Evolutionary conservation across 768 basidiomycete genomes (phyloP).

Genomic region (Lactarius evosmus): DNA sequence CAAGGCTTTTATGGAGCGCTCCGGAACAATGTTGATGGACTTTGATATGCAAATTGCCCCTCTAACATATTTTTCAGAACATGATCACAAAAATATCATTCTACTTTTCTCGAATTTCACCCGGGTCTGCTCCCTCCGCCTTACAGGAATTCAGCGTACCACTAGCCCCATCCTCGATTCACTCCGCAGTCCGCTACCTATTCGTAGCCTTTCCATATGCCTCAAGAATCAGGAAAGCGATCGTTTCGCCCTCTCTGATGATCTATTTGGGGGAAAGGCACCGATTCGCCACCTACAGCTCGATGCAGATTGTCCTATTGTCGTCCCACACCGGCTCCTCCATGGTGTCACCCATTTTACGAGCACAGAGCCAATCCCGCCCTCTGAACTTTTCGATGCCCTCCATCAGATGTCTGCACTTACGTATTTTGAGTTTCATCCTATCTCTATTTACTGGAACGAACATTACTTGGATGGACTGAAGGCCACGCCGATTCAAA

Average conservation of each 20-base stretch:
- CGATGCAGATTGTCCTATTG: background rate
- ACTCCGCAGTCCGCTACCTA: background rate
- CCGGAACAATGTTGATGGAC: background rate
- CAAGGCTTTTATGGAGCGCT: conserved; percentile 1
- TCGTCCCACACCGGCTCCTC: background rate
- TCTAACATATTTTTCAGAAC: background rate
- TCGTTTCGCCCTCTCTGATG: background rate
- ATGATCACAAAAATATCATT: background rate
- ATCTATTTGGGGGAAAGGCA: background rate
- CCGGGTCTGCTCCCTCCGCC: background rate
- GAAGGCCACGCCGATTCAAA: too few relatives aligned
- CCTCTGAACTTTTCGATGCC: background rate
- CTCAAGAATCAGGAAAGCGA: background rate
- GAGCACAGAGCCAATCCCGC: background rate
- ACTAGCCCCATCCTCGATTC: background rate
- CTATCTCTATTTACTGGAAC: too few relatives aligned
- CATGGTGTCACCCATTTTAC: conserved; percentile 1
- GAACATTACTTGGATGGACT: too few relatives aligned
- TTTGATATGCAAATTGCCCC: background rate
- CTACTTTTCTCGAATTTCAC: background rate
- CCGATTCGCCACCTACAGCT: background rate
- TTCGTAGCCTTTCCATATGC: background rate
- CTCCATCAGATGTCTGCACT: conserved; percentile 2
- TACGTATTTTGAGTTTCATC: background rate
- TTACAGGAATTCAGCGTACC: background rate